Percentiles rank a stretch among this genome's conserved stretches.
Conservation (phyloP, 345 rosid species). For the Eucalyptus regnans region DNA sequence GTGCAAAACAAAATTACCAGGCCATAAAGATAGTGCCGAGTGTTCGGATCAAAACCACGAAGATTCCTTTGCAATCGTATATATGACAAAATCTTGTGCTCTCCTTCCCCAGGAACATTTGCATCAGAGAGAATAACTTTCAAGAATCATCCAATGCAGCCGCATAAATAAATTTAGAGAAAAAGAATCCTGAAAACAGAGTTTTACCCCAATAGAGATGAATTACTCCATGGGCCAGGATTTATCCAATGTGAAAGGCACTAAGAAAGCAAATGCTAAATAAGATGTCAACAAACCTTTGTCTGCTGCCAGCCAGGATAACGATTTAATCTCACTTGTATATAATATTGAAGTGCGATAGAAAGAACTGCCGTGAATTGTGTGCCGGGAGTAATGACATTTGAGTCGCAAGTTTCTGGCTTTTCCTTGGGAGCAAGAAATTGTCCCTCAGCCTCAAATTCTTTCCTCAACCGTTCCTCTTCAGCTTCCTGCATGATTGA, state of each 20-base stretch:
- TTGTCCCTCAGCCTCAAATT: constrained; percentile 61
- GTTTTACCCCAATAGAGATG: no score
- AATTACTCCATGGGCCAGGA: constrained; percentile 18
- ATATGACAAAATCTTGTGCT: constrained; percentile 96
- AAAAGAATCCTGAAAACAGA: no score
- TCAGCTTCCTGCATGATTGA: constrained; percentile 61
- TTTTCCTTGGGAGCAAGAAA: constrained; percentile 48
- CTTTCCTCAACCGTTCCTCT: constrained; percentile 75
- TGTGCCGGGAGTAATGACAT: constrained; percentile 98
- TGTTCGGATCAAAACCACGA: constrained; percentile 85
- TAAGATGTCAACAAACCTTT: constrained; percentile 43
- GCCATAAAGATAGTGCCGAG: constrained; percentile 86
- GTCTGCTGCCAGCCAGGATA: constrained; percentile 68
- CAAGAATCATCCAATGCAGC: no score
- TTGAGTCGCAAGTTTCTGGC: constrained; percentile 78
- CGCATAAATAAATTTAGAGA: no score
- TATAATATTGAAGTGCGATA: constrained; percentile 73
- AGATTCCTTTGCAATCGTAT: constrained; percentile 75
- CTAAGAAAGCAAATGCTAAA: neutral
- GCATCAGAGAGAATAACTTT: constrained; percentile 50
- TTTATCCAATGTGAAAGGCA: constrained; percentile 17
- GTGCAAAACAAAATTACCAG: constrained; percentile 38
- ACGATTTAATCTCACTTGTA: constrained; percentile 76
- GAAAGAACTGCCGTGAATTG: constrained; percentile 87
- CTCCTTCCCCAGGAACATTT: constrained; percentile 97